Conservation (phyloP, 345 rosid genomes). For the Ceriops tagal region DNA sequence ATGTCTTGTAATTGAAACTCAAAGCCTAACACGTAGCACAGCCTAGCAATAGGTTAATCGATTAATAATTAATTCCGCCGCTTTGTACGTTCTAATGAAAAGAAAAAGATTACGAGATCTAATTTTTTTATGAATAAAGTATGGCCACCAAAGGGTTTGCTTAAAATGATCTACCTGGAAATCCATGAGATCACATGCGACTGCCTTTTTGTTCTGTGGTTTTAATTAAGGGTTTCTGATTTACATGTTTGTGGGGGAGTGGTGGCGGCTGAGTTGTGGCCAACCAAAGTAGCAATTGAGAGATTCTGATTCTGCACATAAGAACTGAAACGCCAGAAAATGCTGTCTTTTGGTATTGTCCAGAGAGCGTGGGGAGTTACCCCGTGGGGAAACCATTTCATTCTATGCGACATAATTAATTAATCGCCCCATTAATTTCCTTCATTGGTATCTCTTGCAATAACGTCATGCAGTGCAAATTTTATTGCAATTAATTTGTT, state of each 20-base stretch:
- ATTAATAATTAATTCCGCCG: neutral
- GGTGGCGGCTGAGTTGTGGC: neutral
- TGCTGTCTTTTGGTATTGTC: conserved; percentile 11
- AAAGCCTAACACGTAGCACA: neutral
- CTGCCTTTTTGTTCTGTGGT: neutral
- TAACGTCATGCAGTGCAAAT: too few relatives aligned
- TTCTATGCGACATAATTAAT: neutral
- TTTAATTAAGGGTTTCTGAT: neutral
- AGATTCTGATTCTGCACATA: conserved; percentile 26
- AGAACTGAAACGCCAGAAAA: neutral
- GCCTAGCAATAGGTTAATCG: neutral
- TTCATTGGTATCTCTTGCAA: too few relatives aligned
- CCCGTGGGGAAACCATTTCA: neutral
- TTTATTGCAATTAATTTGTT: too few relatives aligned
- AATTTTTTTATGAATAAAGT: conserved; percentile 4
- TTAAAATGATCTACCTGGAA: conserved; percentile 1
- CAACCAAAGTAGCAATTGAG: conserved; percentile 9
- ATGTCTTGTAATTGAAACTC: neutral
- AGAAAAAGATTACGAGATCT: neutral
- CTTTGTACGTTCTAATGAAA: too few relatives aligned
- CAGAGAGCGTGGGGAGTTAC: neutral
- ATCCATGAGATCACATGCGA: conserved; percentile 15
- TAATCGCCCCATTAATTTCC: too few relatives aligned
- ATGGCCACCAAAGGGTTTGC: neutral
- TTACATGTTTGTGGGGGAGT: neutral